phyloP scores from a whole-genome alignment of 352 stramenopile species.

The Thalassiosira hispida region DNA sequence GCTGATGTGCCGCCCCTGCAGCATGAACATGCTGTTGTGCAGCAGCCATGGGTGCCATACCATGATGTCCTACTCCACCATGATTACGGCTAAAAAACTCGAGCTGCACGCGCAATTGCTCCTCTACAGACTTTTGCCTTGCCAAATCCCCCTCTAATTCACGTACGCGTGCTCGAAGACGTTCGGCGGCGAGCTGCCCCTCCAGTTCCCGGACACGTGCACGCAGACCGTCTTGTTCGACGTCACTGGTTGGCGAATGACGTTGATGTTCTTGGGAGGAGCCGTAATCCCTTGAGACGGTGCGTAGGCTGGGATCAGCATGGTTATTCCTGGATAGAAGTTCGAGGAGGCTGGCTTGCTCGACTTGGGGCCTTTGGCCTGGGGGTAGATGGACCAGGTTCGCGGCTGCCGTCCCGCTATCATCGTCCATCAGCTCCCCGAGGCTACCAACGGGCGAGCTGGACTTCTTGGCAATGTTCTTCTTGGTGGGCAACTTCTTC shows the following conservation, averaged over 20 bases:
- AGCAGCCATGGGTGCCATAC: neutral
- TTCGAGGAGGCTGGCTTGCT: neutral
- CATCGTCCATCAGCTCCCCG: too few relatives aligned
- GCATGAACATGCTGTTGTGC: too few relatives aligned
- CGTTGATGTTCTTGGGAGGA: neutral
- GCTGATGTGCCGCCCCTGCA: neutral
- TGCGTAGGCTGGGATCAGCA: neutral
- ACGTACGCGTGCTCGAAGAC: neutral
- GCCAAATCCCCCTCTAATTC: neutral
- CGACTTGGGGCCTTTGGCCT: too few relatives aligned
- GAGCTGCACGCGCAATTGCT: neutral
- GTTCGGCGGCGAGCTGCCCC: neutral
- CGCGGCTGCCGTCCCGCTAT: too few relatives aligned
- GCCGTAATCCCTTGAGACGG: constrained; percentile 9
- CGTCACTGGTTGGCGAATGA: neutral
- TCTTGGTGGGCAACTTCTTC: too few relatives aligned
- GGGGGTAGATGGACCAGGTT: too few relatives aligned
- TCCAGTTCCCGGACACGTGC: constrained; percentile 5
- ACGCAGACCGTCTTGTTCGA: neutral
- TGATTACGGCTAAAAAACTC: neutral
- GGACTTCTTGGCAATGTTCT: too few relatives aligned
- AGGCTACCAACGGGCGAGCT: too few relatives aligned
- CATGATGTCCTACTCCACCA: neutral
- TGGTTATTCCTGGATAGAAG: neutral
- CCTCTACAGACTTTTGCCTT: constrained; percentile 2